Base-by-base conservation (phyloP, 2,329 filamentous ascomycete species). In the Beauveria bassiana region DNA sequence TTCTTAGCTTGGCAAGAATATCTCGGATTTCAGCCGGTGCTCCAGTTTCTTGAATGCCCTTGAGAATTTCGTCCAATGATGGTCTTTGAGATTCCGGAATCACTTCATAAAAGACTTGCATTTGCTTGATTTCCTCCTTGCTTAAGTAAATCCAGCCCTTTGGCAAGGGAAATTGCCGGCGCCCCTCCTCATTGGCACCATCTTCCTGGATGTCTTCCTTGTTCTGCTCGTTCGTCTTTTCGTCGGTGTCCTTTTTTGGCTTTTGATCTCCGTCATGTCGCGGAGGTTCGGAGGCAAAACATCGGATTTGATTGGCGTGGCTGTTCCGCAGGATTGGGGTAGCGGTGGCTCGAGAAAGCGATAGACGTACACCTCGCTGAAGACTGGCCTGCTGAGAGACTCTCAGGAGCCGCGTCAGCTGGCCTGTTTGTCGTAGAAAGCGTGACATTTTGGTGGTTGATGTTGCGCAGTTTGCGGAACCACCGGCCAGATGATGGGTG, bases 1-100 rank as follows among this genome's bases (percentile, higher is more conserved):
- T 68, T 77, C 78, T 70, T 66, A 88, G 80, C 65, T 82, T 81
- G 43, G 73, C 70, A 47, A 85, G 72, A 63, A 85, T 68, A 45
- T 87, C 81, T 60, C 83, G 81, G 20, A 91, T 75, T 70, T 91
- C 90, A 24, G 75, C 68, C 1, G 91, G 90, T 18, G 91, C 83
- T 10, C 91, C 91, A 47, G 86, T 80, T 63, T 80, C 79, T 74
- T 86, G 85, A 64, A 93, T 80, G 31, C 81, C 77, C 64, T 82
- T 76, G n/a, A 89, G 74, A 9, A 86, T 79, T 53, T 83, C 79
- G 62, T 85, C 79, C 62, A 92, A 73, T 24, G 81, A 76, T 56
- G 83, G 74, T 45, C 79, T 78, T 73, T 90, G 86, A n/a, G 80
- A 79, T 60, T 80, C 77, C 8, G 88, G 87, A 61, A 91, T 79